Evolutionary conservation across 2,329 filamentous ascomycete species (phyloP).

Genomic region (Exophiala viscosa): DNA sequence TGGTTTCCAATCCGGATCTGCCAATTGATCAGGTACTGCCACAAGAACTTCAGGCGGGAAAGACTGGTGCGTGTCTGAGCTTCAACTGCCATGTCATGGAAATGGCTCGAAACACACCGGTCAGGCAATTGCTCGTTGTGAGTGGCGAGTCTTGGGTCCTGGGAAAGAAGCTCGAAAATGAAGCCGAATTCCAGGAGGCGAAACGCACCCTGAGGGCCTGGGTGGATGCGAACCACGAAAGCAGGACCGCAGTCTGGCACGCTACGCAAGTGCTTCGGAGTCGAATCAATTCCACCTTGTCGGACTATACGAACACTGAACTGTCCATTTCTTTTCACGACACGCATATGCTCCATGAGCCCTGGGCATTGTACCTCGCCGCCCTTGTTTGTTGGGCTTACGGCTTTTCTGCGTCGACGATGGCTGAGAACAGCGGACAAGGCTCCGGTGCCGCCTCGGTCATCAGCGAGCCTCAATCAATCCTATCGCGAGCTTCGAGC

Average conservation of each 20-base stretch:
- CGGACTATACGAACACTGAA: slow-evolving; percentile 11
- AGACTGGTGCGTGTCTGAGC: slow-evolving; percentile 14
- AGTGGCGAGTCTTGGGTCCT: slow-evolving; percentile 38
- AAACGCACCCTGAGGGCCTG: slow-evolving; percentile 32
- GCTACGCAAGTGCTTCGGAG: slow-evolving; percentile 28
- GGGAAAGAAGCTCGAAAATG: slow-evolving; percentile 34
- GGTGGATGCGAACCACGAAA: slow-evolving; percentile 29
- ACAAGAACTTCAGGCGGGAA: slow-evolving; percentile 5
- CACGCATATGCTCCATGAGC: slow-evolving; percentile 33
- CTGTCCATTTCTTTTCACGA: slow-evolving; percentile 16
- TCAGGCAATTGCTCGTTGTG: slow-evolving; percentile 34
- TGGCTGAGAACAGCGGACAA: slow-evolving; percentile 4
- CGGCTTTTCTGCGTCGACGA: slow-evolving; percentile 25
- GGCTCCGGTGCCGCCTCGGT: slow-evolving; percentile 15
- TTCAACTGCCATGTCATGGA: slow-evolving; percentile 34
- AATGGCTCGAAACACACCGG: slow-evolving; percentile 32
- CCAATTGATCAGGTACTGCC: slow-evolving; percentile 6
- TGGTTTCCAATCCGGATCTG: slow-evolving; percentile 14
- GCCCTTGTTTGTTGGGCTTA: slow-evolving; percentile 36
- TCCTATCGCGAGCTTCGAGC: slow-evolving; percentile 16
- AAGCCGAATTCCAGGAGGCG: slow-evolving; percentile 32
- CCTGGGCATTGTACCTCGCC: slow-evolving; percentile 35
- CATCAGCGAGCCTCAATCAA: slow-evolving; percentile 17
- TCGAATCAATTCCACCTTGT: slow-evolving; percentile 13
- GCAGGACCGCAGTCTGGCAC: slow-evolving; percentile 34